Base-by-base conservation (phyloP, 148 eudicot species). In the Tetragonia tetragonoides region DNA sequence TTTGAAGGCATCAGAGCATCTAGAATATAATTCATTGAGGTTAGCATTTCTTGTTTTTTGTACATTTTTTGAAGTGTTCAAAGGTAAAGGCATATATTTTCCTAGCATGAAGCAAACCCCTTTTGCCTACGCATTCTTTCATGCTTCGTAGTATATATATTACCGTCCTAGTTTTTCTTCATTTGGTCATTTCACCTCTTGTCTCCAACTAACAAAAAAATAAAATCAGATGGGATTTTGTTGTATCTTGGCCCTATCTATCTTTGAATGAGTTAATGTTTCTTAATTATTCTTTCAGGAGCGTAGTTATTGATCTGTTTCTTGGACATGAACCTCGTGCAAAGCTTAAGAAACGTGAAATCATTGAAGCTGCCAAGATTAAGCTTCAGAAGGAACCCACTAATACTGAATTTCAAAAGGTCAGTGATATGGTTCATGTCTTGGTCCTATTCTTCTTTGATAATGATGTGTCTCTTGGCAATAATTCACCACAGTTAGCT, bases 311-410 rank as follows among this genome's bases (percentile, higher is more conserved):
- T 79, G 88, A 87, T 77, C 92, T 91, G 67, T 84, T 91, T 74
- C 76, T 86, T 80, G 97, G 88, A 47, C 84, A 81, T 75, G 89
- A 89, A 44, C 91, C 93, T 6, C 85, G 86, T 79, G 97, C 87
- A 60, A 90, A 88, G 88, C 93, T 95, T 72, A 95, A 87, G 81
- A 93, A 87, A 85, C 85, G 93, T 64, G 75, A 85, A 69, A 82
- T 95, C 81, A 24, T 85, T 64, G 94, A 87, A 86, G 99, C 97
- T 87, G 90, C 93, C 62, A 88, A 89, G 82, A 80, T 81, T 74
- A 79, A 89, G 84, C 91, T 91, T 68, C 79, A 81, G 49, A 87
- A 80, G 81, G 92, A 90, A 47, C 83, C 91, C 39, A 64, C 87
- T 49, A 59, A 66, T 10, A 66, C 10, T 64, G 99, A 88, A 69